A percentile compares a stretch with the other conserved stretches of the same genome.
Conservation (phyloP, 106 monocot species). For the Apostasia shenzhenica region DNA sequence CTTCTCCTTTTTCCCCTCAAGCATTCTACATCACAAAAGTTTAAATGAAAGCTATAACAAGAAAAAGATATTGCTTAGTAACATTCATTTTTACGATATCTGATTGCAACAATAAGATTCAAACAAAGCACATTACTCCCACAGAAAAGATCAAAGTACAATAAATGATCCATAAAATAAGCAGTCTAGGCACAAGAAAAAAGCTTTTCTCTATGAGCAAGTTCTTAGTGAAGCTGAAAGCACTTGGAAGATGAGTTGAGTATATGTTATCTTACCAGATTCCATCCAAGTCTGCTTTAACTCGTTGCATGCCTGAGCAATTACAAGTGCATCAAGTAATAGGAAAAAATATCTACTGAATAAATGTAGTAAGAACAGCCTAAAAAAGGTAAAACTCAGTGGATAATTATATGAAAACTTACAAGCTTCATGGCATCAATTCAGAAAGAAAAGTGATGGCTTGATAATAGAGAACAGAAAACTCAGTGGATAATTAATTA, state of each 20-base stretch:
- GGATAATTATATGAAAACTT: background rate
- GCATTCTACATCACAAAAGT: too few relatives aligned
- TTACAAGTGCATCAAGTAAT: conserved; percentile 1
- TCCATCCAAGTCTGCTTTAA: conserved; percentile 96
- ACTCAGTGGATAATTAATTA: conserved; percentile 11
- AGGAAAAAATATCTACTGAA: background rate
- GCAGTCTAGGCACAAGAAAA: too few relatives aligned
- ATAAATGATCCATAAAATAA: too few relatives aligned
- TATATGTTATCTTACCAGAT: conserved; percentile 60
- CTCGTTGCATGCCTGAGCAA: conserved; percentile 93
- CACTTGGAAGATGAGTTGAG: background rate
- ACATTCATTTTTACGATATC: too few relatives aligned
- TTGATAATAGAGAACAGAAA: background rate
- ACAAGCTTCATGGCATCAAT: background rate
- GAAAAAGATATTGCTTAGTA: too few relatives aligned
- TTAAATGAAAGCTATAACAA: too few relatives aligned
- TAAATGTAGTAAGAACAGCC: background rate
- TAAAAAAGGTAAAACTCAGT: background rate
- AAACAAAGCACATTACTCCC: too few relatives aligned
- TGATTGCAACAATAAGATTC: too few relatives aligned
- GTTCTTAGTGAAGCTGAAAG: too few relatives aligned
- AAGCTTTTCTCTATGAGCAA: too few relatives aligned
- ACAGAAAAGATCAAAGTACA: too few relatives aligned
- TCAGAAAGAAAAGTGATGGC: background rate
- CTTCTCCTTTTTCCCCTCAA: too few relatives aligned